A percentile compares a stretch with the other conserved stretches of the same genome.
Conservation (phyloP, 2,329 filamentous ascomycete species). For the Trichophyton verrucosum region DNA sequence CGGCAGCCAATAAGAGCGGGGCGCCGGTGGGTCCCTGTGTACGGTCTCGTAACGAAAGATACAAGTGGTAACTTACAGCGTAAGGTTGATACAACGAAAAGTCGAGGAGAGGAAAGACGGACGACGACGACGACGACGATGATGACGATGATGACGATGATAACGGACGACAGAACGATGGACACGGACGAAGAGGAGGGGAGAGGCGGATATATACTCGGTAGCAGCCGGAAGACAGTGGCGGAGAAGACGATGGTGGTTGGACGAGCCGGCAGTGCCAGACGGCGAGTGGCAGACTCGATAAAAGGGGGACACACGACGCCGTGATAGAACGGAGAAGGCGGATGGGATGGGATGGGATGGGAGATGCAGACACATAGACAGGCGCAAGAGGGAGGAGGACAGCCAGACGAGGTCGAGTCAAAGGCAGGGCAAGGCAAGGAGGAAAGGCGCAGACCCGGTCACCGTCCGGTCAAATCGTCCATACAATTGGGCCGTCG, state of each 20-base stretch:
- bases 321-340: background rate
- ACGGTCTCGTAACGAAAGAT: background rate
- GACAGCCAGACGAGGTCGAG: background rate
- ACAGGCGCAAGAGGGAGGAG: background rate
- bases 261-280: too few species aligned
- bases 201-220: too few species aligned
- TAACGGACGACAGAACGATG: too few species aligned
- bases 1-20: background rate
- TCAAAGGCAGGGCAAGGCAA: too few species aligned
- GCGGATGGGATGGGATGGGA: background rate
- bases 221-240: too few species aligned
- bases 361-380: background rate
- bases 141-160: too few species aligned
- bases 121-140: too few species aligned
- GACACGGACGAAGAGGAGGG: too few species aligned
- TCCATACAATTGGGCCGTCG: too few species aligned
- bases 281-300: background rate
- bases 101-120: too few species aligned
- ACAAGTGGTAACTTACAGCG: background rate
- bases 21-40: background rate
- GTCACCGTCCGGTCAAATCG: background rate
- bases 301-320: background rate
- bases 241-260: too few species aligned
- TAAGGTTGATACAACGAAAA: background rate
- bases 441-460: background rate